These are phyloP conservation scores for Venturia pyrina DNA, from an alignment of 2,329 filamentous ascomycete genomes.

Conservation along the genomic window DNA sequence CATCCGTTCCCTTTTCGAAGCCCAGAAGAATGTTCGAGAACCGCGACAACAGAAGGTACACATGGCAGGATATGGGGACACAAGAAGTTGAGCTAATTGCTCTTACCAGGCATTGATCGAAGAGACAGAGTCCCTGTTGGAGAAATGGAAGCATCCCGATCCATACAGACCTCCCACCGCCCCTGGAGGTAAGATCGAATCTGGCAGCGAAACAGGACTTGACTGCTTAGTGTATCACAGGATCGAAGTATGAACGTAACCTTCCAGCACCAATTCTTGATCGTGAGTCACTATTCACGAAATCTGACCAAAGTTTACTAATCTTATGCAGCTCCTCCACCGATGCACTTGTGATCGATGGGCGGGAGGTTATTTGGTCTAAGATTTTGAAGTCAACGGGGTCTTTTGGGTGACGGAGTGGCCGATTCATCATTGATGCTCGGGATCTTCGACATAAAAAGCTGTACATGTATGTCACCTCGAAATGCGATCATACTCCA, in stretches of 20 bases:
- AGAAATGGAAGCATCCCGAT: slow-evolving; percentile 96
- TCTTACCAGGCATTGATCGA: slow-evolving; percentile 60
- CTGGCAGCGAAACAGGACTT: slow-evolving; percentile 12
- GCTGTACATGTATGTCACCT: slow-evolving; percentile 2
- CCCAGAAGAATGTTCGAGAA: slow-evolving; percentile 76
- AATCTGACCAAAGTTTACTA: slow-evolving; percentile 15
- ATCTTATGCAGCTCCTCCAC: slow-evolving; percentile 12
- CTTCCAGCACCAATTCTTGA: slow-evolving; percentile 68
- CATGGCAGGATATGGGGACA: neutral
- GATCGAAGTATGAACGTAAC: slow-evolving; percentile 95
- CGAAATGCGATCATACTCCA: neutral
- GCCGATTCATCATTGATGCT: neutral
- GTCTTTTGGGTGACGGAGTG: neutral
- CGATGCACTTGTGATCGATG: slow-evolving; percentile 12
- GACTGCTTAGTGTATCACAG: slow-evolving; percentile 35
- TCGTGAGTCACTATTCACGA: slow-evolving; percentile 48
- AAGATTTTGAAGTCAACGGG: neutral
- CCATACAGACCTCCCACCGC: slow-evolving; percentile 83
- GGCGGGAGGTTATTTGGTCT: neutral
- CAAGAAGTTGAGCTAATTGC: neutral
- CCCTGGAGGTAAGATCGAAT: slow-evolving; percentile 63
- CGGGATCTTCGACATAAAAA: neutral
- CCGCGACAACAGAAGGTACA: slow-evolving; percentile 76
- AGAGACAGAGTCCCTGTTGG: slow-evolving; percentile 78
- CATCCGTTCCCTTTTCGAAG: slow-evolving; percentile 89